phyloP scores from a whole-genome alignment of 257 asterid genomes.

The Paraleonurus japonicus region DNA sequence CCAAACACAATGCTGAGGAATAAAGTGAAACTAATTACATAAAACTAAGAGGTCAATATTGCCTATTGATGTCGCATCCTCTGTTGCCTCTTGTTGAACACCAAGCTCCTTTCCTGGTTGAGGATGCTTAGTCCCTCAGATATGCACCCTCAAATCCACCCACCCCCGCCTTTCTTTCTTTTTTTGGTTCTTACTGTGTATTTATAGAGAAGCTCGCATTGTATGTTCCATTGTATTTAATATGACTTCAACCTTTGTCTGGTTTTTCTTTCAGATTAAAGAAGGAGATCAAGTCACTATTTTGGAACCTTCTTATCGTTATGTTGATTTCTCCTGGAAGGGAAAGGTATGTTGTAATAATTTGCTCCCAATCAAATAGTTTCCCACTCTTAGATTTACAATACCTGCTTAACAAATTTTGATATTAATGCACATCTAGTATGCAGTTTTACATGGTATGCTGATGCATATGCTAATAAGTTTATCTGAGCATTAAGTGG shows the following conservation, averaged over 20 bases:
- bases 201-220: not conserved
- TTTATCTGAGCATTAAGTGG: not conserved
- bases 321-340: constrained; percentile 72
- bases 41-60: not conserved
- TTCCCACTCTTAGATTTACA: not conserved
- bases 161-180: not conserved
- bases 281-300: constrained; percentile 78
- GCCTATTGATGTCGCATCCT: not conserved
- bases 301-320: constrained; percentile 67
- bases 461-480: not conserved
- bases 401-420: not conserved
- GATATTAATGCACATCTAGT: not conserved
- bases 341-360: constrained; percentile 53
- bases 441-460: not conserved
- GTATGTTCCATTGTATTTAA: not conserved
- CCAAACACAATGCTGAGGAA: not conserved
- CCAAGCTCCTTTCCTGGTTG: too few relatives aligned
- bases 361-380: not conserved
- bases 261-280: constrained; percentile 53
- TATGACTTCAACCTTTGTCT: constrained; percentile 9
- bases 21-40: not conserved
- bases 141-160: too few relatives aligned
- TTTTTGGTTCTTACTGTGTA: not conserved
- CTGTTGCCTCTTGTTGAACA: not conserved
- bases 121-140: too few relatives aligned